A percentile compares a stretch with the other conserved stretches of the same genome.
These are phyloP conservation scores for Talaromyces albobiverticillius DNA, from an alignment of 2,329 filamentous ascomycete species.

Conservation along the genomic window DNA sequence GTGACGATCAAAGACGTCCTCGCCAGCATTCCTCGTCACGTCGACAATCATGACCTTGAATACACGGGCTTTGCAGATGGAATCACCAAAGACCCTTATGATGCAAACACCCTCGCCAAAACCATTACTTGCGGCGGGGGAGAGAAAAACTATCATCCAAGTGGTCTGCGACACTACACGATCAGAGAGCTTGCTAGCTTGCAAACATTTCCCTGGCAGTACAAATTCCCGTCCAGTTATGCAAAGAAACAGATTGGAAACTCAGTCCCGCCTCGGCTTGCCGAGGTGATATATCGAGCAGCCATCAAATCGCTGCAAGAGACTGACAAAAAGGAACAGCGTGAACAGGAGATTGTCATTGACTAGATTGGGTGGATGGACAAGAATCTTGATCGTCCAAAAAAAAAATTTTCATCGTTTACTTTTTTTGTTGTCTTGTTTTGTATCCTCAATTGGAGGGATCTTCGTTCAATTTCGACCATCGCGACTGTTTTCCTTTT, in stretches of 20 bases:
- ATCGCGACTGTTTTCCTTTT: too few relatives aligned
- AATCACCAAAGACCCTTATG: constrained; percentile 36
- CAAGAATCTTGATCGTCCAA: not conserved
- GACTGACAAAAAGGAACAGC: constrained; percentile 29
- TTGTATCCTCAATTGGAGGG: not conserved
- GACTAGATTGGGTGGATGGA: not conserved
- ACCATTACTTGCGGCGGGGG: constrained; percentile 65
- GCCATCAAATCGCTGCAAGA: constrained; percentile 35
- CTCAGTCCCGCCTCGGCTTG: constrained; percentile 64
- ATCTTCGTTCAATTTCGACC: not conserved
- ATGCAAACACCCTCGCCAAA: constrained; percentile 49
- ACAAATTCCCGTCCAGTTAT: constrained; percentile 52
- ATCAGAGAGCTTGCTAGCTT: constrained; percentile 65
- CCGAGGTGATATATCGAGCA: constrained; percentile 36
- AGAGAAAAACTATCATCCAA: constrained; percentile 63
- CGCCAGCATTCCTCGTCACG: constrained; percentile 34
- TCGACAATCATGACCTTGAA: constrained; percentile 43
- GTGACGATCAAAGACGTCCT: constrained; percentile 45
- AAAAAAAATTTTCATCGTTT: not conserved
- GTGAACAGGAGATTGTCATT: not conserved
- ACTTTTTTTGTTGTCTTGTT: not conserved
- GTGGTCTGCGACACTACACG: constrained; percentile 62
- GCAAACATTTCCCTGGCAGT: constrained; percentile 64
- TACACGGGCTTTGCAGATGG: constrained; percentile 23
- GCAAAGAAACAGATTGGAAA: constrained; percentile 69